Conservation (phyloP, 441 rosid genomes). For the Biscutella laevigata region DNA sequence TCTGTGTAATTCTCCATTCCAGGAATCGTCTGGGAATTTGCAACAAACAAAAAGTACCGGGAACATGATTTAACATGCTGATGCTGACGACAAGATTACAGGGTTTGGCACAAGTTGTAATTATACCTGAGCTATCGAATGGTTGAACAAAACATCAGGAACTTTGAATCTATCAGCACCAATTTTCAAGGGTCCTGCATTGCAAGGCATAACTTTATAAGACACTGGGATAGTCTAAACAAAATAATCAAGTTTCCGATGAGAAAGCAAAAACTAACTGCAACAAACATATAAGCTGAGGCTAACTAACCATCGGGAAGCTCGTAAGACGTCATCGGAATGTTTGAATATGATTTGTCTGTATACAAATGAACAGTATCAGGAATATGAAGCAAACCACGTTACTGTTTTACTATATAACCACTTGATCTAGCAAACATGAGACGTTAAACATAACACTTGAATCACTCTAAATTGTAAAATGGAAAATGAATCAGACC, state of each 20-base stretch:
- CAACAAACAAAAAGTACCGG: not conserved
- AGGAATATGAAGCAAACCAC: not conserved
- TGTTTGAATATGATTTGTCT: slow-evolving; percentile 80
- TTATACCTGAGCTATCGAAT: slow-evolving; percentile 60
- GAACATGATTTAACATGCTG: not conserved
- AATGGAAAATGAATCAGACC: not conserved
- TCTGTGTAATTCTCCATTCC: slow-evolving; percentile 67
- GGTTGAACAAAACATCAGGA: slow-evolving; percentile 87
- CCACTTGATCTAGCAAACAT: not conserved
- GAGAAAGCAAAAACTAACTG: not conserved
- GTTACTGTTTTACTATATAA: not conserved
- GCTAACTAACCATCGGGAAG: slow-evolving; percentile 99
- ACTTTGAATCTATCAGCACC: slow-evolving; percentile 92
- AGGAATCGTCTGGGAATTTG: slow-evolving; percentile 58
- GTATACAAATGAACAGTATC: slow-evolving; percentile 18
- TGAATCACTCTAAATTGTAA: not conserved
- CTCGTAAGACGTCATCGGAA: slow-evolving; percentile 92
- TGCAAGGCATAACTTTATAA: not conserved
- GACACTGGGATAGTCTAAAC: not conserved
- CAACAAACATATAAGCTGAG: not conserved
- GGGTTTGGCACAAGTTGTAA: not conserved
- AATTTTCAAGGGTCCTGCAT: slow-evolving; percentile 70
- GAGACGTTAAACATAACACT: not conserved
- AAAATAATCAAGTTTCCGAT: not conserved
- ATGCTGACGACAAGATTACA: not conserved